Conservation (phyloP, 2,329 filamentous ascomycete species). For the Talaromyces rugulosus region DNA sequence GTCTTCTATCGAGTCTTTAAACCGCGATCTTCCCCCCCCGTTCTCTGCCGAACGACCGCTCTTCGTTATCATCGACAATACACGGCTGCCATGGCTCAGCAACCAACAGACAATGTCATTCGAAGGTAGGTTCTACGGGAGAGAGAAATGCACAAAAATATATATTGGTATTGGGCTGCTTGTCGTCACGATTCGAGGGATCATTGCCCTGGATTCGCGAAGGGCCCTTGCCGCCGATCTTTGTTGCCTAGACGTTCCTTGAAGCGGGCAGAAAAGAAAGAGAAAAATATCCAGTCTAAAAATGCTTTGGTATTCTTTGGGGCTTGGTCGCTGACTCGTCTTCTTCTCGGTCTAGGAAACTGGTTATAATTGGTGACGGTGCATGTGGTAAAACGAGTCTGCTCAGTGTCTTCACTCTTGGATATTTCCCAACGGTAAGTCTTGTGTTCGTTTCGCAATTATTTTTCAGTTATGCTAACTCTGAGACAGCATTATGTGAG, state of each 20-base stretch:
- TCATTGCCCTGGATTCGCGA: not conserved
- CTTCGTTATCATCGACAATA: not conserved
- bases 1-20: not conserved
- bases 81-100: conserved; percentile 31
- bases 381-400: conserved; percentile 98
- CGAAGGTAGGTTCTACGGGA: conserved; percentile 51
- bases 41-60: not conserved
- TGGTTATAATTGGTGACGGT: conserved; percentile 95
- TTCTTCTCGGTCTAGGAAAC: conserved; percentile 59
- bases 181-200: not conserved
- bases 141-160: not conserved
- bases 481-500: conserved; percentile 42
- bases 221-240: not conserved
- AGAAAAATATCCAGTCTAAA: not conserved
- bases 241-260: not conserved
- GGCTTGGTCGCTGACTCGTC: conserved; percentile 13
- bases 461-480: conserved; percentile 4
- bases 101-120: conserved; percentile 40
- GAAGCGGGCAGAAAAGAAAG: not conserved
- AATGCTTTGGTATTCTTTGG: not conserved
- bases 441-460: not conserved
- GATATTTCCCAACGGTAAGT: conserved; percentile 95
- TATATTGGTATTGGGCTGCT: not conserved
- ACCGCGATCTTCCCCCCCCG: not conserved
- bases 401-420: conserved; percentile 93